These are phyloP conservation scores for Linnemannia schmuckeri DNA, from an alignment of 192 early-diverging fungal species.

Conservation along the genomic window DNA sequence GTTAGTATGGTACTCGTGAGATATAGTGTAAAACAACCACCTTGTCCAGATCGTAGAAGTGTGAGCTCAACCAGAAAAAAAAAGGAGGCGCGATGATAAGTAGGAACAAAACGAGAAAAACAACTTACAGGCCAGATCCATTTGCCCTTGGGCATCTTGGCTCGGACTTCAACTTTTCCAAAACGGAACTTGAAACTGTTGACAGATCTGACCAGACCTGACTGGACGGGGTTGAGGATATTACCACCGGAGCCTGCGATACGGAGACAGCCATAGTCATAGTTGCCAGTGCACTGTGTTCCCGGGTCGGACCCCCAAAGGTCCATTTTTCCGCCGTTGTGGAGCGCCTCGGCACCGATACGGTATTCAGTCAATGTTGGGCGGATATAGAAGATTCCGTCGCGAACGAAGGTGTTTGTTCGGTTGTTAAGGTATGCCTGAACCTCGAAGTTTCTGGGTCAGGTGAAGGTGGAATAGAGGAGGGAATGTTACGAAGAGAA, in stretches of 20 bases:
- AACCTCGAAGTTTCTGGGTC: constrained; percentile 27
- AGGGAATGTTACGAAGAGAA: too few relatives aligned
- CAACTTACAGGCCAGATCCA: constrained; percentile 62
- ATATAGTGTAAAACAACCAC: not conserved
- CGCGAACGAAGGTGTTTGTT: constrained; percentile 70
- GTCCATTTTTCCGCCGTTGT: constrained; percentile 52
- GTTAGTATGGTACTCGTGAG: not conserved
- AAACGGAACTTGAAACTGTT: constrained; percentile 63
- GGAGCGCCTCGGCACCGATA: constrained; percentile 61
- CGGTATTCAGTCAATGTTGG: constrained; percentile 70
- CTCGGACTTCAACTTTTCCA: constrained; percentile 70
- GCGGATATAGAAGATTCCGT: constrained; percentile 71
- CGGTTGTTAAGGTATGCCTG: constrained; percentile 61
- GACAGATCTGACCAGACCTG: constrained; percentile 61
- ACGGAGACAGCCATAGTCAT: constrained; percentile 60
- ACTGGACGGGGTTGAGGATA: constrained; percentile 73
- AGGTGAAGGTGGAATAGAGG: not conserved
- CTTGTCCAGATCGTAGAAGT: not conserved
- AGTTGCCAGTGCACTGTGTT: constrained; percentile 41
- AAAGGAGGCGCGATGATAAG: not conserved
- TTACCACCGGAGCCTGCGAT: constrained; percentile 60
- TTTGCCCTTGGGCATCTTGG: constrained; percentile 68
- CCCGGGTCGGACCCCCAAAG: constrained; percentile 52
- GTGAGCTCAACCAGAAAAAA: too few relatives aligned
- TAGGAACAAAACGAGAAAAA: not conserved